Evolutionary conservation across 108 stramenopile genomes (phyloP).

Genomic region (Hondaea fermentalgiana): DNA sequence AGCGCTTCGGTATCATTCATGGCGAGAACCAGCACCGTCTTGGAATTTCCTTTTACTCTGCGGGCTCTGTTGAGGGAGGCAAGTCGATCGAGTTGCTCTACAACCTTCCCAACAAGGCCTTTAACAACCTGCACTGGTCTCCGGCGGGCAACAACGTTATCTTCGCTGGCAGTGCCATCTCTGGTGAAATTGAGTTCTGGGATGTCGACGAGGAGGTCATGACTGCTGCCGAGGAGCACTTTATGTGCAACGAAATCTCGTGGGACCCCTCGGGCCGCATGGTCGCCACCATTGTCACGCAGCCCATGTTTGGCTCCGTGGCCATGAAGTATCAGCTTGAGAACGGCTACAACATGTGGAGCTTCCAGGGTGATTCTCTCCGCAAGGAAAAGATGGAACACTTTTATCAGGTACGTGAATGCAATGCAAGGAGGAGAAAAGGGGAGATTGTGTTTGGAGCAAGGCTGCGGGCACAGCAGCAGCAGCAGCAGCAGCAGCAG

Average conservation of each 20-base stretch:
- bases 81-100: conserved; percentile 20
- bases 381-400: conserved; percentile 33
- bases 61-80: neutral
- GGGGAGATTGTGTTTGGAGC: too few species aligned
- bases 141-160: conserved; percentile 43
- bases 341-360: conserved; percentile 46
- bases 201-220: conserved; percentile 47
- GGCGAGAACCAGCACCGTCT: conserved; percentile 17
- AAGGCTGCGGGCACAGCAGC: too few species aligned
- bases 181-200: conserved; percentile 41
- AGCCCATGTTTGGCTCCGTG: conserved; percentile 41
- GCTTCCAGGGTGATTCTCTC: conserved; percentile 35
- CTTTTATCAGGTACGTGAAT: conserved; percentile 33
- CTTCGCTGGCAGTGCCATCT: conserved; percentile 34
- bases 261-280: conserved; percentile 58
- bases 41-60: conserved; percentile 24
- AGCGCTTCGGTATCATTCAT: conserved; percentile 26
- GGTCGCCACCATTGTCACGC: conserved; percentile 43
- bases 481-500: too few species aligned
- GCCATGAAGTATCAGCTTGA: conserved; percentile 35
- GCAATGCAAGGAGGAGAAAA: too few species aligned
- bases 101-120: conserved; percentile 26
- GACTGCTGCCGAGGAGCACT: conserved; percentile 40
- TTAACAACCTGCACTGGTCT: conserved; percentile 48
- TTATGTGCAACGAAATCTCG: conserved; percentile 38